Base-by-base conservation (phyloP, 2,329 filamentous ascomycete genomes). In the Gremmenia infestans region DNA sequence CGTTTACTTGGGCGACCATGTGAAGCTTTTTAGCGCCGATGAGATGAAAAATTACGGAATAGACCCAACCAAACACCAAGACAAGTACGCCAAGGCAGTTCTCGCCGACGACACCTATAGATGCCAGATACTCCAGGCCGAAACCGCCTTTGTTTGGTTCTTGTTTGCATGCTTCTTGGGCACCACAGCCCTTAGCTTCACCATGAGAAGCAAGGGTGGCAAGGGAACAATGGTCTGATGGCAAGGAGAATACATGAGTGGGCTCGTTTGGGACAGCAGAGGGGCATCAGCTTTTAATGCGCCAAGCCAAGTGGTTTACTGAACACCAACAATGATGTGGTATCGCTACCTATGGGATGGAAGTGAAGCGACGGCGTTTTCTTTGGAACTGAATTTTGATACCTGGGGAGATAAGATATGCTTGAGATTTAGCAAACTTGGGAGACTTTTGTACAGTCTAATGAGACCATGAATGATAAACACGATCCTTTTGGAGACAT, bases 121-220 rank as follows among this genome's bases (percentile, higher is more conserved):
- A 19, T 66, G 65, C 45, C 56, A 60, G 9, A 50, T 57, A 53
- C 37, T 56, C 3, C 63, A 67, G 32, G 65, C 64, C 9, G 54
- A 62, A 7, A 64, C 64, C 3, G 64, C 63, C 0, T 60, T 67
- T 37, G 11, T 67, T n/a, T 67, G 64, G 64, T 56, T 67, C 47
- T 25, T 60, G 35, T 61, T 63, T 32, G 60, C 51, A 19, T 48
- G 40, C 22, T 63, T 65, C 35, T 19, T 55, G 3, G 55, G 50
- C 1, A 66, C 64, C 11, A 7, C 59, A 7, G 55, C 28, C 7
- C 55, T 64, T 6, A 35, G 46, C 5, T 60, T 65, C 47, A 58
- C 52, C 9, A 32, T 32, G 28, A 32, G 8, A 39, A 46, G 52
- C 5, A 61, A 55, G 42, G 54, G 63, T 45, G 55, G 57, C 12